A percentile compares a stretch with the other conserved stretches of the same genome.
These are phyloP conservation scores for Oryza punctata DNA, from an alignment of 176 grass and related monocot genomes.

Conservation along the genomic window DNA sequence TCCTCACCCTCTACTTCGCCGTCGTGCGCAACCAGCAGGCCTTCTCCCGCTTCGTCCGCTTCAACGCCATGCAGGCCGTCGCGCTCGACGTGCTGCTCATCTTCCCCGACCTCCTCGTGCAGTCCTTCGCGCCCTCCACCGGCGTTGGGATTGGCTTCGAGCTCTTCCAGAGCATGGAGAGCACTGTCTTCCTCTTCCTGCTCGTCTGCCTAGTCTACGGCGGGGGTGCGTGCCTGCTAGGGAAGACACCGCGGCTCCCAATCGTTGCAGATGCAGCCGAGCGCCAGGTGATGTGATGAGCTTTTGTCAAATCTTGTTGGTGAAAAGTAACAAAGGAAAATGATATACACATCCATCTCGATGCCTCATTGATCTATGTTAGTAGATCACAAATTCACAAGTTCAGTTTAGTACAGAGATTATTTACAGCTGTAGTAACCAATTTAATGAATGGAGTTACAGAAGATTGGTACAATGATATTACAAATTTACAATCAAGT, in stretches of 20 bases:
- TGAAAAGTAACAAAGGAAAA: conserved; percentile 9
- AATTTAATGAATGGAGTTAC: conserved; percentile 17
- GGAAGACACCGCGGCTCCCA: conserved; percentile 73
- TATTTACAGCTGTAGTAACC: conserved; percentile 13
- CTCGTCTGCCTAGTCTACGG: conserved; percentile 78
- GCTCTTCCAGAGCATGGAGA: conserved; percentile 72
- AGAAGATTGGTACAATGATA: conserved; percentile 17
- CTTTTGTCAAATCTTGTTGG: conserved; percentile 2
- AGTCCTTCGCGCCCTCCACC: conserved; percentile 48
- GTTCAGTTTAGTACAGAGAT: conserved; percentile 32
- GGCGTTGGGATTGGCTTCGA: conserved; percentile 60
- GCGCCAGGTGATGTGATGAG: conserved; percentile 88
- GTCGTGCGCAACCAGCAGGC: conserved; percentile 75
- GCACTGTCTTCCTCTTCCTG: conserved; percentile 90
- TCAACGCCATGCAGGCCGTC: conserved; percentile 98
- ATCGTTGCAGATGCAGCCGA: conserved; percentile 88
- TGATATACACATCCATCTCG: conserved; percentile 13
- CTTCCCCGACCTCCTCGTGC: conserved; percentile 82
- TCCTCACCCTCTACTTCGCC: conserved; percentile 92
- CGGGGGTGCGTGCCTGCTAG: conserved; percentile 69
- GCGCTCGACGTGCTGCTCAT: conserved; percentile 84
- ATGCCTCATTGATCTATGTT: conserved; percentile 14
- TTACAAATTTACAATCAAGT: conserved; percentile 7
- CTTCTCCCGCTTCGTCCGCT: conserved; percentile 91
- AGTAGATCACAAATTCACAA: conserved; percentile 17